Conservation (phyloP, 129 eudicot genomes). For the Flaveria ramosissima region DNA sequence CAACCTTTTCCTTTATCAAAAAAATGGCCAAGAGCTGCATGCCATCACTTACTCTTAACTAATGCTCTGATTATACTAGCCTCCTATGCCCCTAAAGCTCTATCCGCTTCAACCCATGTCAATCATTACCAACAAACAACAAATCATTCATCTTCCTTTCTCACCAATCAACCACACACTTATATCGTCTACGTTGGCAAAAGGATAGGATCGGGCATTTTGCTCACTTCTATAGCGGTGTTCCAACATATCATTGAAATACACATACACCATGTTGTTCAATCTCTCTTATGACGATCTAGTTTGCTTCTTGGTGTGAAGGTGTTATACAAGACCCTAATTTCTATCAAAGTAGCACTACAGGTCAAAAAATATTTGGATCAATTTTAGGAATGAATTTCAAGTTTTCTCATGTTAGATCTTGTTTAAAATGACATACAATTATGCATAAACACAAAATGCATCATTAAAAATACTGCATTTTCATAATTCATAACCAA, state of each 20-base stretch:
- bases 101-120: background rate
- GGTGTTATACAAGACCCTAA: too few relatives aligned
- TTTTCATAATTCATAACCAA: background rate
- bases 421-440: background rate
- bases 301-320: background rate
- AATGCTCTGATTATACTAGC: background rate
- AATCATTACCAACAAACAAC: background rate
- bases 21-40: too few relatives aligned
- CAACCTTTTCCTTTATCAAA: background rate
- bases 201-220: background rate
- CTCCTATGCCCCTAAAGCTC: background rate
- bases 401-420: background rate
- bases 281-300: too few relatives aligned
- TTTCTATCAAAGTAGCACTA: too few relatives aligned
- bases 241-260: background rate
- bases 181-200: background rate
- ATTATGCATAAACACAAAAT: background rate
- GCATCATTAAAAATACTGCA: background rate
- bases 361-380: too few relatives aligned
- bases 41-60: background rate
- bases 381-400: too few relatives aligned
- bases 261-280: background rate
- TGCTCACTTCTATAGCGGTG: too few relatives aligned
- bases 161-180: background rate
- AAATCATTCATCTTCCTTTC: background rate